Base-by-base conservation (phyloP, 768 basidiomycete species). In the Candolleomyces aberdarensis region DNA sequence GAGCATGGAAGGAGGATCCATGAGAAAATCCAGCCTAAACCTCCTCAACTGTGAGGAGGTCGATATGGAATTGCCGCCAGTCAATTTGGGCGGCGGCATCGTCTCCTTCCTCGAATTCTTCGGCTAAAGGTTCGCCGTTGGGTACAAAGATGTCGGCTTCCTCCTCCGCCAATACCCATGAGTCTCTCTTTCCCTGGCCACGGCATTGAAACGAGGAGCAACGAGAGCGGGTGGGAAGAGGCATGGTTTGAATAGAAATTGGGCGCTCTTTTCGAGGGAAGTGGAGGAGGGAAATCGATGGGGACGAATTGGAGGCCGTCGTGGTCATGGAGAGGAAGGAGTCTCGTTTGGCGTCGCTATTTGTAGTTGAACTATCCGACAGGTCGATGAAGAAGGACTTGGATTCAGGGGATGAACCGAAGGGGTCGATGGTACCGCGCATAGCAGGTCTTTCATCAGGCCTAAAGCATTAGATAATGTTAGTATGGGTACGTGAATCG, bases 11-110 rank as follows among this genome's bases (percentile, higher is more conserved):
- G 36, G 36, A 29, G 17, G 20, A 51, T 14, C n/a, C n/a, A 19
- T 19, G n/a, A n/a, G 26, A 51, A 22, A 14, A n/a, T 39, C 1
- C 44, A 36, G 44, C 26, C 31, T 59, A 59, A 50, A 52, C 40
- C 22, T 39, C 63, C 39, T 76, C 72, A 20, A 72, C 71, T 11
- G 63, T 68, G 54, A 78, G 56, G 57, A 83, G 72, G 52, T 83
- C 80, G 17, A 75, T 72, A 63, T 85, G 84, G 58, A 85, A 85
- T 67, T 84, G 78, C 4, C 83, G 77, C 84, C 84, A 86, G 67
- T 86, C 83, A 44, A 80, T 76, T 43, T 72, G 69, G 1, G 73
- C 75, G 6, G 75, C 59, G 6, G 75, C 59, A 46, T 79, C 77
- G 50, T 77, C 75, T 62, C 70, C 70, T 56, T 66, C 71, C 13